phyloP scores from a whole-genome alignment of 2,329 filamentous ascomycete genomes.

The Trichoderma pleuroti region DNA sequence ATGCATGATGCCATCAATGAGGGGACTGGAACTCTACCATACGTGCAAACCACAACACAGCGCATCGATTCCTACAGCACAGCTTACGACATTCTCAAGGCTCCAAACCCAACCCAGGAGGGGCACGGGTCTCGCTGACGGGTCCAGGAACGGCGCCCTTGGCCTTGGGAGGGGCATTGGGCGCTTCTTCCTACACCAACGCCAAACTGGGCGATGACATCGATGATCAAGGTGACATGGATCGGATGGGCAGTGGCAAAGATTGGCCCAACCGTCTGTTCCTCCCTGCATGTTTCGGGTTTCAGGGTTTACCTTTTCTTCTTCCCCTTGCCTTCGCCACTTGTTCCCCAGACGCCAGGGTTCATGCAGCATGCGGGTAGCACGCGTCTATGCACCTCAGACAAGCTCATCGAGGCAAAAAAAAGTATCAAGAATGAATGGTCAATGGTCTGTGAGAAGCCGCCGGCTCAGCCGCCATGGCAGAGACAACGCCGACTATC shows the following conservation, averaged over 20 bases:
- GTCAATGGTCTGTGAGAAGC: neutral
- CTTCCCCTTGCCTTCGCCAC: neutral
- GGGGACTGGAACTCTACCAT: neutral
- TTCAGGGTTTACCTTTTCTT: neutral
- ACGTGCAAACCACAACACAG: neutral
- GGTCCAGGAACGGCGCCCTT: constrained; percentile 8
- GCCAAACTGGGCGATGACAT: neutral
- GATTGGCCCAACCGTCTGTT: neutral
- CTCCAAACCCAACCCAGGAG: neutral
- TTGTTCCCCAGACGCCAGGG: constrained; percentile 1
- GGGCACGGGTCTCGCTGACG: neutral
- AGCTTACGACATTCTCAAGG: neutral
- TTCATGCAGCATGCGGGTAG: neutral
- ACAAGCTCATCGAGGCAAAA: neutral
- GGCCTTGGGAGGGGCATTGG: neutral
- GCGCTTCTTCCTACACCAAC: constrained; percentile 3
- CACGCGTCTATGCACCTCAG: neutral
- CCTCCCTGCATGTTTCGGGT: constrained; percentile 11
- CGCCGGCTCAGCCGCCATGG: neutral
- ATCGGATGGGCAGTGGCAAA: constrained; percentile 1
- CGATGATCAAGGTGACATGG: neutral
- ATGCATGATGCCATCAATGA: neutral
- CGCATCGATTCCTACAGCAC: neutral
- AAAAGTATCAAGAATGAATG: constrained; percentile 1
- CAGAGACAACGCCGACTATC: neutral